Evolutionary conservation across 768 basidiomycete genomes (phyloP).

Genomic region (Boletus sp.): DNA sequence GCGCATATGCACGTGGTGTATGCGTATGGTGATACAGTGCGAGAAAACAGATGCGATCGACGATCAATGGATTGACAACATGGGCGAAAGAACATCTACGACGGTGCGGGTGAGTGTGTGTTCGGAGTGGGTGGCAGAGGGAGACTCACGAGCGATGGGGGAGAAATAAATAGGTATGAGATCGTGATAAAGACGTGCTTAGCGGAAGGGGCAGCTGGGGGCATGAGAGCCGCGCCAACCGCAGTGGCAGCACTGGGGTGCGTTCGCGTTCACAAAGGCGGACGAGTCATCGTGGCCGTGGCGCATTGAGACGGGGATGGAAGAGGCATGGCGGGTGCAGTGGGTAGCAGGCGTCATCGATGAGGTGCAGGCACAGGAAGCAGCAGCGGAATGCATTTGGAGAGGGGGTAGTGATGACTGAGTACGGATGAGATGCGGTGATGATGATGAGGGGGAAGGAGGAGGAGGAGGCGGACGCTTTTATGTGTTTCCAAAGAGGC

Average conservation of each 20-base stretch:
- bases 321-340: conserved; percentile 7
- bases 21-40: conserved; percentile 34
- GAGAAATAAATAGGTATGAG: conserved; percentile 30
- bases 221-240: conserved; percentile 61
- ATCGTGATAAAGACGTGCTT: conserved; percentile 21
- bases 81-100: conserved; percentile 18
- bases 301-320: conserved; percentile 25
- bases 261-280: conserved; percentile 45
- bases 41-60: conserved; percentile 30
- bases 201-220: conserved; percentile 65
- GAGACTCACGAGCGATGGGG: conserved; percentile 19
- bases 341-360: conserved; percentile 3
- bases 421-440: background rate
- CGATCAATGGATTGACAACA: conserved; percentile 30
- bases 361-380: conserved; percentile 12
- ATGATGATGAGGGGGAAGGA: background rate
- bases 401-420: background rate
- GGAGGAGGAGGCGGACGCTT: conserved; percentile 14
- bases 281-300: conserved; percentile 25
- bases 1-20: conserved; percentile 35
- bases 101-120: background rate
- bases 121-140: background rate
- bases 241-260: conserved; percentile 79
- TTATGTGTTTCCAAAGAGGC: conserved; percentile 27
- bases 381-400: conserved; percentile 21